These are phyloP conservation scores for Pistacia vera DNA, from an alignment of 345 rosid genomes.

Conservation along the genomic window DNA sequence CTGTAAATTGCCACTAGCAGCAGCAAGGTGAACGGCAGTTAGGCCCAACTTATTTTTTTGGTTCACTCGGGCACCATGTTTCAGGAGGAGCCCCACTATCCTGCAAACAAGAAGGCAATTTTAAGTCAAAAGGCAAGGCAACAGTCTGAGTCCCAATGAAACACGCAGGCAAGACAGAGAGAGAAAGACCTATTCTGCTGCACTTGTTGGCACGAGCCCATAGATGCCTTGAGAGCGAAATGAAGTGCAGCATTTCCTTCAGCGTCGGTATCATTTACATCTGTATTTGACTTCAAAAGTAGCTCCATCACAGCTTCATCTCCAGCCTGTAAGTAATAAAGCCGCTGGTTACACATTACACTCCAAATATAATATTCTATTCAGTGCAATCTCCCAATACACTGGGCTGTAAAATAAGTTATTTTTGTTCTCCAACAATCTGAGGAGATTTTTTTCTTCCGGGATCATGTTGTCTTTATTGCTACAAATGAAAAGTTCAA, in stretches of 20 bases:
- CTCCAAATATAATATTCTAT: neutral
- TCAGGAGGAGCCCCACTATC: conserved; percentile 59
- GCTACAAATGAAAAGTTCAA: neutral
- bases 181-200: conserved; percentile 57
- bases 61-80: conserved; percentile 57
- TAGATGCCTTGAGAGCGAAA: conserved; percentile 61
- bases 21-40: conserved; percentile 74
- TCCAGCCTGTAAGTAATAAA: conserved; percentile 52
- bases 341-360: conserved; percentile 8
- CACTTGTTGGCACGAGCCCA: conserved; percentile 42
- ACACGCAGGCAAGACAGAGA: neutral
- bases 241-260: conserved; percentile 81
- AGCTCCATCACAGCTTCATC: conserved; percentile 71
- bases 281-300: conserved; percentile 58
- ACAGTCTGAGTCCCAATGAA: neutral
- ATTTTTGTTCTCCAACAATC: too few species aligned
- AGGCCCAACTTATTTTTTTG: conserved; percentile 71
- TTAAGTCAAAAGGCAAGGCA: conserved; percentile 5
- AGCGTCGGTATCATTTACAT: conserved; percentile 63
- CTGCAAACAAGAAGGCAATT: conserved; percentile 37
- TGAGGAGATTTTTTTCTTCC: neutral
- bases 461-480: neutral
- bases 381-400: too few species aligned
- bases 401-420: too few species aligned
- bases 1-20: conserved; percentile 69